phyloP scores from a whole-genome alignment of 805 yeast species.

The Torulaspora quercuum region DNA sequence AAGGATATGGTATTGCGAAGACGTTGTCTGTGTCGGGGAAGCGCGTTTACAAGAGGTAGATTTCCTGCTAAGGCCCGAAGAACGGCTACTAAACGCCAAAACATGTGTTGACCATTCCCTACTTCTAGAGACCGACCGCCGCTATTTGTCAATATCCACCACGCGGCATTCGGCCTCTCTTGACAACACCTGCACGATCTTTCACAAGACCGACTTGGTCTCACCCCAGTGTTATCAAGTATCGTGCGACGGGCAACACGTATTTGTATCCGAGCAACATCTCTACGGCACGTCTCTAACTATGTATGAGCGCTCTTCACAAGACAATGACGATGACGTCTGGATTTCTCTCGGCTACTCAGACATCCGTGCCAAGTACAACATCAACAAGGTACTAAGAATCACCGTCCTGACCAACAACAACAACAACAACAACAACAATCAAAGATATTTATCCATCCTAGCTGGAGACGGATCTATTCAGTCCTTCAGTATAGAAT shows the following conservation, averaged over 20 bases:
- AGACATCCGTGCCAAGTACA: constrained; percentile 25
- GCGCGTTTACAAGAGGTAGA: neutral
- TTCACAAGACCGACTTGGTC: constrained; percentile 10
- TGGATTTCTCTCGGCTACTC: constrained; percentile 24
- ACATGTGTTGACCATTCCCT: constrained; percentile 2
- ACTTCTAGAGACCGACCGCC: constrained; percentile 10
- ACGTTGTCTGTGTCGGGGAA: constrained; percentile 10
- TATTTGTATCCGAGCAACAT: constrained; percentile 19
- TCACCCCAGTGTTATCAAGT: constrained; percentile 1
- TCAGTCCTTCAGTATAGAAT: constrained; percentile 6
- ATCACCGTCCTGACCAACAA: constrained; percentile 6
- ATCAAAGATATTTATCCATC: constrained; percentile 1
- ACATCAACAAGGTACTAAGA: constrained; percentile 16
- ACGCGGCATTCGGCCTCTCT: neutral
- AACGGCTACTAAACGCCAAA: constrained; percentile 8
- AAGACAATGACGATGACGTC: constrained; percentile 9
- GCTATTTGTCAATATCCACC: constrained; percentile 6
- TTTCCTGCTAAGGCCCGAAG: constrained; percentile 9
- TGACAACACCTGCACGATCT: constrained; percentile 6
- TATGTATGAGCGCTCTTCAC: constrained; percentile 14
- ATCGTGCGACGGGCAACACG: constrained; percentile 7
- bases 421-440: constrained; percentile 1
- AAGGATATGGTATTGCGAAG: constrained; percentile 9
- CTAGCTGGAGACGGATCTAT: constrained; percentile 11
- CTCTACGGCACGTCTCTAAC: constrained; percentile 24